Conservation (phyloP, 2,329 filamentous ascomycete species). For the Ophiosphaerella korrae region DNA sequence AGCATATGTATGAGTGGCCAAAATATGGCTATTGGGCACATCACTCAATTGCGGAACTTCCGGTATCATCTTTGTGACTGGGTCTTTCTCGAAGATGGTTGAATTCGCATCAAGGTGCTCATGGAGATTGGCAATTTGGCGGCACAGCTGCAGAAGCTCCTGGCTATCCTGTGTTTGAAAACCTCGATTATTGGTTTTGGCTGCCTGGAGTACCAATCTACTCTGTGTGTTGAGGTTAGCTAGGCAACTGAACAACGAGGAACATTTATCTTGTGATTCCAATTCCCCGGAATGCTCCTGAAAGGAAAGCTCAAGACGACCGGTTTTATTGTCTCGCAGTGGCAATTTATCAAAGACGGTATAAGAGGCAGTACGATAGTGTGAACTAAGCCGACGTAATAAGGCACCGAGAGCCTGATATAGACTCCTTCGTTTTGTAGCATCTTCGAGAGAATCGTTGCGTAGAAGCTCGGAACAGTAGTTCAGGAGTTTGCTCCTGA, state of each 20-base stretch:
- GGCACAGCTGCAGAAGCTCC: conserved; percentile 43
- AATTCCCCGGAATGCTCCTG: too few relatives aligned
- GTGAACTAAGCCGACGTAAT: conserved; percentile 41
- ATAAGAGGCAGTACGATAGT: conserved; percentile 32
- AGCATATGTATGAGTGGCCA: conserved; percentile 30
- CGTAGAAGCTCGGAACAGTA: conserved; percentile 47
- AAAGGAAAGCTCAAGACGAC: too few relatives aligned
- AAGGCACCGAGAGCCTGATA: conserved; percentile 51
- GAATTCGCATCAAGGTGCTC: conserved; percentile 19
- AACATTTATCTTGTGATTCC: conserved; percentile 9
- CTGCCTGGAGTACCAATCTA: conserved; percentile 25
- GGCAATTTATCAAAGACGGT: conserved; percentile 44
- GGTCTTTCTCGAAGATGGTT: not conserved
- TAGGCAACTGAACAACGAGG: conserved; percentile 33
- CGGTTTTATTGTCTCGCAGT: conserved; percentile 37
- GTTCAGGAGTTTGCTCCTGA: conserved; percentile 45
- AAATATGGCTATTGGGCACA: conserved; percentile 47
- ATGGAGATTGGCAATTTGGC: conserved; percentile 36
- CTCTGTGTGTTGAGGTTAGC: conserved; percentile 32
- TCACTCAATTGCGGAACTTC: conserved; percentile 30
- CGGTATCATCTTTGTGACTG: conserved; percentile 8
- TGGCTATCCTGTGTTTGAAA: conserved; percentile 31
- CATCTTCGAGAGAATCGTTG: conserved; percentile 50
- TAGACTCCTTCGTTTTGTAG: conserved; percentile 37
- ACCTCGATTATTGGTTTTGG: conserved; percentile 15